Conservation (phyloP, 2,329 filamentous ascomycete genomes). For the Fusarium acutatum region DNA sequence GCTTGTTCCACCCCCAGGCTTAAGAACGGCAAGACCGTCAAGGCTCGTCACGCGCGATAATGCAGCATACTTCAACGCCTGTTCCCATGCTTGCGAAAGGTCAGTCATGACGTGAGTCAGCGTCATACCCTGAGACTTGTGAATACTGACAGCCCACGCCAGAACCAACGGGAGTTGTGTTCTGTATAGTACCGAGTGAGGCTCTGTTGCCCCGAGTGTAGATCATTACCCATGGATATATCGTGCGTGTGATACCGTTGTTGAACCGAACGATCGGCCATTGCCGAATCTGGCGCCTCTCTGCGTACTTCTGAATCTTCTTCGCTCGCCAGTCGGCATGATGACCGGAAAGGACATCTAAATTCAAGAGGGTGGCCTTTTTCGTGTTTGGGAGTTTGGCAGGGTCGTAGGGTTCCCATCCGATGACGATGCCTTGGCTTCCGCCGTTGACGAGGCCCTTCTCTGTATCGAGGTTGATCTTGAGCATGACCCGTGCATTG, state of each 20-base stretch:
- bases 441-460: constrained; percentile 37
- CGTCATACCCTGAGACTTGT: constrained; percentile 71
- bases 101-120: constrained; percentile 66
- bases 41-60: constrained; percentile 35
- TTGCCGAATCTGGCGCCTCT: fast-evolving
- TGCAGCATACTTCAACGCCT: constrained; percentile 67
- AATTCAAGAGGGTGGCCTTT: fast-evolving
- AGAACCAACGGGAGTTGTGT: constrained; percentile 68
- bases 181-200: constrained; percentile 60
- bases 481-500: constrained; percentile 36
- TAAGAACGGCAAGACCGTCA: constrained; percentile 6
- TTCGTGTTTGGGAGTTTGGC: background rate
- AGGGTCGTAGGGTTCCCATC: constrained; percentile 13
- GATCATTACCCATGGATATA: constrained; percentile 61
- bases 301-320: fast-evolving
- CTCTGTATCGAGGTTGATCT: constrained; percentile 31
- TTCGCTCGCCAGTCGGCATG: background rate
- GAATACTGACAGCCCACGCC: constrained; percentile 71
- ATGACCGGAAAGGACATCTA: background rate
- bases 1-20: background rate
- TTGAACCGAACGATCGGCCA: constrained; percentile 57
- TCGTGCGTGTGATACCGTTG: constrained; percentile 54
- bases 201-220: constrained; percentile 54
- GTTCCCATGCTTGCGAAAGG: constrained; percentile 60
- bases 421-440: constrained; percentile 39